Percentiles rank a stretch among this genome's conserved stretches.
Evolutionary conservation across 1,139 yeast genomes (phyloP).

Genomic region (Tardiomyces digboiensis): DNA sequence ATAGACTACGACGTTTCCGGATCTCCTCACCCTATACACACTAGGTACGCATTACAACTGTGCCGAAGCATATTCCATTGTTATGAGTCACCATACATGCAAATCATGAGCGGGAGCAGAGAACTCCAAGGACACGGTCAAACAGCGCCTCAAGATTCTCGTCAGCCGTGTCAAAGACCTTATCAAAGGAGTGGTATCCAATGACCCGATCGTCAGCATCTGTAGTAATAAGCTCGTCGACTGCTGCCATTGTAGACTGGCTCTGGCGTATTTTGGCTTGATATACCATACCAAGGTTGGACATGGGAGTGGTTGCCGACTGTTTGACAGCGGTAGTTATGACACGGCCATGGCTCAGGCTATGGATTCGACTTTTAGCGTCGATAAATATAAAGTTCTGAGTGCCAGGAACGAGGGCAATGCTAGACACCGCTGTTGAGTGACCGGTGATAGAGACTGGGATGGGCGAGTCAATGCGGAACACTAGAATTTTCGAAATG

Average conservation of each 20-base stretch:
- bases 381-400: constrained; percentile 44
- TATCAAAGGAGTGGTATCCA: constrained; percentile 57
- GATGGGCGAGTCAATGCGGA: constrained; percentile 44
- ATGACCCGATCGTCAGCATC: constrained; percentile 32
- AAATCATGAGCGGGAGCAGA: constrained; percentile 22
- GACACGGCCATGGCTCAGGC: neutral
- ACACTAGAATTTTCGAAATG: constrained; percentile 47
- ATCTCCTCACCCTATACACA: too few species aligned
- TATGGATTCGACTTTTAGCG: constrained; percentile 12
- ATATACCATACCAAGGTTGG: neutral
- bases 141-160: constrained; percentile 59
- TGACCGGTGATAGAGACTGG: constrained; percentile 49
- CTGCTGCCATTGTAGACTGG: constrained; percentile 3
- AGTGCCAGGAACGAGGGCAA: constrained; percentile 41
- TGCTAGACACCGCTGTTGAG: constrained; percentile 47
- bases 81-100: too few species aligned
- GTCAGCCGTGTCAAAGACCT: constrained; percentile 56
- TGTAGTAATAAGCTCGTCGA: constrained; percentile 11
- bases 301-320: neutral
- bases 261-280: neutral
- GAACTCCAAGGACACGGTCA: constrained; percentile 62
- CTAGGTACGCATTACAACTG: too few species aligned
- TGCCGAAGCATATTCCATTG: too few species aligned
- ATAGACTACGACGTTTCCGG: too few species aligned
- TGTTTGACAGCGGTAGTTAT: neutral